phyloP scores from a whole-genome alignment of 2,329 filamentous ascomycete species.

The Arthrobotrys megalospora region DNA sequence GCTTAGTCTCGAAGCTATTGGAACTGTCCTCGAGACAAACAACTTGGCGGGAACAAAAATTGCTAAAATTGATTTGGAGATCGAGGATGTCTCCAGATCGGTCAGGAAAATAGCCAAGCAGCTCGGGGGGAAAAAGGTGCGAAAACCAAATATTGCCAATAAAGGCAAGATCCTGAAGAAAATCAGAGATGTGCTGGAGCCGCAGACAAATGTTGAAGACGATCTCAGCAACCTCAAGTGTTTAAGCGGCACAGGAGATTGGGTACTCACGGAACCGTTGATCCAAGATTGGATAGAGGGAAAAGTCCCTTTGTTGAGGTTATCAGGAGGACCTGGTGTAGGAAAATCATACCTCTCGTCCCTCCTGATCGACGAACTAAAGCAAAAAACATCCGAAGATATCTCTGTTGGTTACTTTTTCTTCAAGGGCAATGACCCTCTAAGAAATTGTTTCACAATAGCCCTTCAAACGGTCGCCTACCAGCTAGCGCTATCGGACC shows the following conservation, averaged over 20 bases:
- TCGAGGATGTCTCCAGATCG: background rate
- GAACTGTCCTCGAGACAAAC: background rate
- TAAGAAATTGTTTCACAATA: background rate
- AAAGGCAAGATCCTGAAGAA: background rate
- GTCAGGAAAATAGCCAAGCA: background rate
- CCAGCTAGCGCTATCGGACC: background rate
- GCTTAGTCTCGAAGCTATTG: constrained; percentile 3
- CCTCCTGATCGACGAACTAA: background rate
- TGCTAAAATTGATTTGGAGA: background rate
- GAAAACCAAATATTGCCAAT: background rate
- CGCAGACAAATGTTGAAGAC: constrained; percentile 4
- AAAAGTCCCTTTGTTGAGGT: background rate
- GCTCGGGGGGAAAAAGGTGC: background rate
- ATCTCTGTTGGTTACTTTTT: constrained; percentile 20
- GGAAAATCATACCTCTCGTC: constrained; percentile 10
- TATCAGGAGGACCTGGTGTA: constrained; percentile 3
- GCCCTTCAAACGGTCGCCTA: constrained; percentile 17
- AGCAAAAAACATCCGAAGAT: background rate
- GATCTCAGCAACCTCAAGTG: background rate
- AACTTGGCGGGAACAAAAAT: background rate
- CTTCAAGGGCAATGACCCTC: constrained; percentile 3
- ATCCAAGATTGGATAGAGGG: constrained; percentile 1
- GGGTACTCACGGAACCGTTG: background rate
- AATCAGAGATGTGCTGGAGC: background rate
- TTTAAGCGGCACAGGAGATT: background rate